Evolutionary conservation across 1,139 yeast genomes (phyloP), one percentile per base, ranked within the genome.

Genomic region (Candida glucosophila): DNA sequence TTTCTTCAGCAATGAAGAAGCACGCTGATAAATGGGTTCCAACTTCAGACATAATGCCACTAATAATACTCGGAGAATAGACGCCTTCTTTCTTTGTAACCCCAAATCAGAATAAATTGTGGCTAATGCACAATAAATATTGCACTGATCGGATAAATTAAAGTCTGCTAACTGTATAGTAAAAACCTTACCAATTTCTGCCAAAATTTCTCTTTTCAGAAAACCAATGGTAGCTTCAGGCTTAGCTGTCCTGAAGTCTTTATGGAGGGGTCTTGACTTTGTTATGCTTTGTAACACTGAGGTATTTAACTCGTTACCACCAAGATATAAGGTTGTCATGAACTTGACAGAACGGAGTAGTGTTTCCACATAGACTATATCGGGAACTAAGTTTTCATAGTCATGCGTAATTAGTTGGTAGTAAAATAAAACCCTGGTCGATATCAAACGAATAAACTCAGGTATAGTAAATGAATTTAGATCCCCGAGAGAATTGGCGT

Each of bases 311-410:
- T 68, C 75, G 8, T 68, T 63, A 4, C 76, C 75, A 5, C 46
- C 40, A 9, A 67, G 47, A 32, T 67, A 65, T 5, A 77, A 53
- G 7, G 64, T 50, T 2, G 78, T 64, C 67, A 81, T 66, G 29
- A 82, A 64, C 32, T 73, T 74, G 16, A 79, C 55, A 25, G 68
- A 68, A 29, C 95, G 62, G 20, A 86, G 41, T 4, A 80, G 58
- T 4, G 79, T 65, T 37, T 85, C 95, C 22, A 82, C 75, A 37
- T 76, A 81, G 0, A 86, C 88, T 3, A 80, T 52, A 35, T 79
- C 90, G 0, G 97, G 97, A 0, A 80, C 88, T 39, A 73, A 72
- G 38, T 88, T 94, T 33, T 77, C 86, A 10, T 67, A 61, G 29
- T 73, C 76, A 17, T 58, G 49, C 8, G 74, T 62, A 19, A 92